phyloP scores from a whole-genome alignment of 2,329 filamentous ascomycete species.

The Pseudogymnoascus sp. region DNA sequence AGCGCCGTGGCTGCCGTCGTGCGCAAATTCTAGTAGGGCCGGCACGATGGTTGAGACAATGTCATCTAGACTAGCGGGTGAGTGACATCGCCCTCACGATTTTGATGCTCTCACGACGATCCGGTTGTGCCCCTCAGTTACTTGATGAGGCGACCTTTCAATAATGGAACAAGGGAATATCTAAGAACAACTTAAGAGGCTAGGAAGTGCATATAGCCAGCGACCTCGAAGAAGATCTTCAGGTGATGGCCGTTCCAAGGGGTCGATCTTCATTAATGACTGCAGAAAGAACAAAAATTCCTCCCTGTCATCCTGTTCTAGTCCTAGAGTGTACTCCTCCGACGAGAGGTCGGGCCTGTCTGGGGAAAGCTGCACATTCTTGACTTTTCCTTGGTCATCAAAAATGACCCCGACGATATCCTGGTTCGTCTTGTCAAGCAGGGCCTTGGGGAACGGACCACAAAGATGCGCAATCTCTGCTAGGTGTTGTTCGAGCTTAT shows the following conservation, averaged over 20 bases:
- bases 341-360: not conserved
- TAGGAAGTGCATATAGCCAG: too few species aligned
- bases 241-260: conserved; percentile 8
- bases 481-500: conserved; percentile 14
- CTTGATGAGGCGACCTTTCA: too few species aligned
- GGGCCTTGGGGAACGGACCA: conserved; percentile 16
- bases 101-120: too few species aligned
- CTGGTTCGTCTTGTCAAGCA: conserved; percentile 15
- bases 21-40: too few species aligned
- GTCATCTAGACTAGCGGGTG: too few species aligned
- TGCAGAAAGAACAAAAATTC: conserved; percentile 10
- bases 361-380: not conserved
- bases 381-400: conserved; percentile 10
- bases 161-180: too few species aligned
- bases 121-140: too few species aligned
- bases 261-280: conserved; percentile 12
- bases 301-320: conserved; percentile 7
- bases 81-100: too few species aligned
- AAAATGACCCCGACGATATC: conserved; percentile 11
- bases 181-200: too few species aligned
- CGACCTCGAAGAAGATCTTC: not conserved
- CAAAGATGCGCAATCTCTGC: conserved; percentile 17
- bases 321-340: not conserved
- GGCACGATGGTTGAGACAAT: too few species aligned
- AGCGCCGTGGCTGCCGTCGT: too few species aligned